Conservation (phyloP, 2,329 filamentous ascomycete genomes). For the Leptographium lundbergii region DNA sequence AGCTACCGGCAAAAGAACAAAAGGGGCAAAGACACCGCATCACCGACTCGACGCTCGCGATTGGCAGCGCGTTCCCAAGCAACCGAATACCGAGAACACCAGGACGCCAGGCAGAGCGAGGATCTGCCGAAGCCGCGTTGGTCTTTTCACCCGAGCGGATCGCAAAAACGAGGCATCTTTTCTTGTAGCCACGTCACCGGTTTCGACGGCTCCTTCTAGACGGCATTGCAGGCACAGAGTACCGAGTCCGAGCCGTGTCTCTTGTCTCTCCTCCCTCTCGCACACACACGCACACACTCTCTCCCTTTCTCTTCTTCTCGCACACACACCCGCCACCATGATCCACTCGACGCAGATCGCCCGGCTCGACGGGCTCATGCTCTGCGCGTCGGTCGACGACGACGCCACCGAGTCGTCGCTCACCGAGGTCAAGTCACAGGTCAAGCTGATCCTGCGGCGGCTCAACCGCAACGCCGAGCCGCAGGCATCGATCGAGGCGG, state of each 20-base stretch:
- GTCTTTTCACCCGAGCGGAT: not conserved
- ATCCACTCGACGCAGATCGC: conserved; percentile 91
- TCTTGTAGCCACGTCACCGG: not conserved
- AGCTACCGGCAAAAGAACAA: not conserved
- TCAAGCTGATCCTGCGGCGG: conserved; percentile 79
- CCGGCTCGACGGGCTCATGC: conserved; percentile 85
- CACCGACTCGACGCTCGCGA: not conserved
- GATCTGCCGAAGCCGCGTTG: not conserved
- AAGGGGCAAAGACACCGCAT: not conserved
- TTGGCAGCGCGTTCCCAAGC: not conserved
- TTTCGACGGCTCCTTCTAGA: not conserved
- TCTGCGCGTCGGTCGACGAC: conserved; percentile 91
- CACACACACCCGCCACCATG: conserved; percentile 35
- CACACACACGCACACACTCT: not conserved
- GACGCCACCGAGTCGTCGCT: conserved; percentile 65
- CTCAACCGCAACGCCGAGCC: conserved; percentile 80
- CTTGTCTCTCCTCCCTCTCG: not conserved
- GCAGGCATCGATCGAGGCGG: conserved; percentile 84
- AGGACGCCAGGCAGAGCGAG: not conserved
- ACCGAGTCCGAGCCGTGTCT: no score
- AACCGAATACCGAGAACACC: not conserved
- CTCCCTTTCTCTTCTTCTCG: not conserved
- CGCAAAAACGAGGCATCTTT: not conserved
- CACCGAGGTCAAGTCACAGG: conserved; percentile 77
- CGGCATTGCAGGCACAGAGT: no score